Evolutionary conservation across 768 basidiomycete genomes (phyloP).

Genomic region (Boletus sp.): DNA sequence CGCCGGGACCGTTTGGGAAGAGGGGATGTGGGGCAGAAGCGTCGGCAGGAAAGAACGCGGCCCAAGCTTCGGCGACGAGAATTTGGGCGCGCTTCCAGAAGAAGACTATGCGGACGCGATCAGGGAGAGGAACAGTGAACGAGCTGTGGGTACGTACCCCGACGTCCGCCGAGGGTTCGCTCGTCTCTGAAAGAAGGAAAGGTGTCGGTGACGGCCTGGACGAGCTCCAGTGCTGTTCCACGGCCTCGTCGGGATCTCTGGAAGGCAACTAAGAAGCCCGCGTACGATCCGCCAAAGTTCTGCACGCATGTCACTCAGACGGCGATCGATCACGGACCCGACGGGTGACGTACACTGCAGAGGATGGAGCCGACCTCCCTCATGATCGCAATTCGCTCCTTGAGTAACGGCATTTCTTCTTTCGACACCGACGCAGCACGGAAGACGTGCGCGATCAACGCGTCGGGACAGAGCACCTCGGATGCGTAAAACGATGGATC

Average conservation of each 20-base stretch:
- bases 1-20: slow-evolving; percentile 57
- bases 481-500: slow-evolving; percentile 78
- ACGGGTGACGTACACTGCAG: slow-evolving; percentile 50
- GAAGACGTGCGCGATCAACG: slow-evolving; percentile 67
- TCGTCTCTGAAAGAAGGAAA: slow-evolving; percentile 83
- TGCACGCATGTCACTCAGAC: slow-evolving; percentile 26
- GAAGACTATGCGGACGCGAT: slow-evolving; percentile 46
- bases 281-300: slow-evolving; percentile 71
- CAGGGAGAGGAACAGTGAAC: neutral
- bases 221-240: slow-evolving; percentile 72
- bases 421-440: slow-evolving; percentile 52
- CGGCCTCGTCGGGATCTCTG: slow-evolving; percentile 47
- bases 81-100: slow-evolving; percentile 94
- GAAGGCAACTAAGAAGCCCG: slow-evolving; percentile 62
- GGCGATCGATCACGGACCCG: slow-evolving; percentile 8
- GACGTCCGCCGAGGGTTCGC: slow-evolving; percentile 50
- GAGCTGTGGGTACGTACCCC: slow-evolving; percentile 41
- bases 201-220: slow-evolving; percentile 61
- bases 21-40: slow-evolving; percentile 58
- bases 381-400: slow-evolving; percentile 72
- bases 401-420: slow-evolving; percentile 69
- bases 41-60: slow-evolving; percentile 75
- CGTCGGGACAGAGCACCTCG: slow-evolving; percentile 67
- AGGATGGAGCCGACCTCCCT: slow-evolving; percentile 74
- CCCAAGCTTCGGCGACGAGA: slow-evolving; percentile 88